Conservation (phyloP, 2,329 filamentous ascomycete genomes). For the Corniculantispora saksenae region DNA sequence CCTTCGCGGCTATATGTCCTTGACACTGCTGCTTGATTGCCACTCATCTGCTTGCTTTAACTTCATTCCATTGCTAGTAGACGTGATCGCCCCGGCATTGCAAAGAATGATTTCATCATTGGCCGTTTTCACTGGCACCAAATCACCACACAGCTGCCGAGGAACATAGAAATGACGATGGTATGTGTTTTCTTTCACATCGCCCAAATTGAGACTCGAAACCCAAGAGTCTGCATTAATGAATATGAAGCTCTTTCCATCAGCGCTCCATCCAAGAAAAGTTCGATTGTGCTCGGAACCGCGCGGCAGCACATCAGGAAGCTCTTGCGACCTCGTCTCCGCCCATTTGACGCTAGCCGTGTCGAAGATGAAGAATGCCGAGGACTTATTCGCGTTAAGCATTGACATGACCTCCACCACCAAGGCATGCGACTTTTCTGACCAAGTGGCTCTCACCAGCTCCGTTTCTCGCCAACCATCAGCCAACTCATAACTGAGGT, state of each 20-base stretch:
- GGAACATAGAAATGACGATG: background rate
- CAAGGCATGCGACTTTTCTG: background rate
- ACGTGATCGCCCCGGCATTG: background rate
- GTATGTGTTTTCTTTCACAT: background rate
- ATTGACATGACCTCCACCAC: background rate
- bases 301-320: background rate
- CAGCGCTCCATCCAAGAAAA: background rate
- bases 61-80: background rate
- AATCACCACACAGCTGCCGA: background rate
- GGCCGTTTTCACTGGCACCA: background rate
- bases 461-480: background rate
- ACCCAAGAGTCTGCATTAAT: slow-evolving; percentile 7
- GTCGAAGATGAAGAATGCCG: background rate
- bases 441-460: background rate
- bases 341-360: background rate
- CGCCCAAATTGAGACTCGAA: background rate
- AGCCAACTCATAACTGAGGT: background rate
- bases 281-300: background rate
- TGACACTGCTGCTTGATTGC: background rate
- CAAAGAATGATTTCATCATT: background rate
- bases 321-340: background rate
- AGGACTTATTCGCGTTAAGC: background rate
- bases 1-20: too few relatives aligned
- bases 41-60: background rate
- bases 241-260: background rate